Evolutionary conservation across 108 stramenopile species (phyloP).

Genomic region (Cyclotella baltica): DNA sequence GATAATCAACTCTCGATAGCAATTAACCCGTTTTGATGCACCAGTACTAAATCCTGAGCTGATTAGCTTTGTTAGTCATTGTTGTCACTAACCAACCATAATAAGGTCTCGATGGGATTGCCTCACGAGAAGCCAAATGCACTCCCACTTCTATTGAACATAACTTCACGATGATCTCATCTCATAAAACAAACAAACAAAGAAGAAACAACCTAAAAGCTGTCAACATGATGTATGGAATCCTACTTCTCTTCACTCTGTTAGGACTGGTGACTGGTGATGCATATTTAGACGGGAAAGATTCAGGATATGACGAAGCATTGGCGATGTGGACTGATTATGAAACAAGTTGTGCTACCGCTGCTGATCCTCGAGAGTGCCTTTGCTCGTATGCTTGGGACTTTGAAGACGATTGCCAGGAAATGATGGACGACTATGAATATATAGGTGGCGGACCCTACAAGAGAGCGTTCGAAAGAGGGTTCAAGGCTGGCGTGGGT

Average conservation of each 20-base stretch:
- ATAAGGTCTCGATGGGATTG: too few species aligned
- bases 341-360: background rate
- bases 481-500: too few species aligned
- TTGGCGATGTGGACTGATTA: background rate
- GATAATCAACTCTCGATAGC: too few species aligned
- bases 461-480: background rate
- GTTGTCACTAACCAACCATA: too few species aligned
- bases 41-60: too few species aligned
- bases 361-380: background rate
- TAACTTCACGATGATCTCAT: too few species aligned
- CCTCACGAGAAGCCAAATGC: too few species aligned
- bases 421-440: background rate
- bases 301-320: background rate
- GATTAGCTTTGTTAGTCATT: too few species aligned
- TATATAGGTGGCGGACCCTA: background rate
- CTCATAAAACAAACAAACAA: too few species aligned
- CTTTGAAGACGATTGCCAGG: background rate
- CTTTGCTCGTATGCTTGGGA: background rate
- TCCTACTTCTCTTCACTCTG: background rate
- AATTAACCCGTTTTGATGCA: too few species aligned
- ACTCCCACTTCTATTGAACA: too few species aligned
- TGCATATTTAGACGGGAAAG: background rate
- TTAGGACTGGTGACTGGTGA: background rate
- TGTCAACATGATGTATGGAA: background rate
- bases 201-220: too few species aligned